Conservation (phyloP, 108 stramenopile genomes). For the Heterococcus sp. region DNA sequence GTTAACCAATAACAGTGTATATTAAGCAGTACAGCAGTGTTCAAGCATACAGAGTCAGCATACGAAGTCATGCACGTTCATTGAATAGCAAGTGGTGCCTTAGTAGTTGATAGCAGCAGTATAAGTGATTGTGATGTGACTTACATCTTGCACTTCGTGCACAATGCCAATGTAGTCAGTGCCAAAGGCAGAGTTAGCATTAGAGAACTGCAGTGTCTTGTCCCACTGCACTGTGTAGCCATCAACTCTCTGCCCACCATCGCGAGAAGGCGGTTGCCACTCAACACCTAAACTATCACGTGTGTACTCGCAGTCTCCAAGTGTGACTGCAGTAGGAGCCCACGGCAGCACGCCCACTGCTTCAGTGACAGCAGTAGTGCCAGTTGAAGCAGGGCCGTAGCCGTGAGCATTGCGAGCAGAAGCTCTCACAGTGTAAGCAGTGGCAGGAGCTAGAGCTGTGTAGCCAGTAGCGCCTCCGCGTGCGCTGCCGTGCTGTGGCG, state of each 20-base stretch:
- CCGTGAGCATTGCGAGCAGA: conserved; percentile 19
- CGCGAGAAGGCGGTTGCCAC: conserved; percentile 60
- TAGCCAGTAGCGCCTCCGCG: not conserved
- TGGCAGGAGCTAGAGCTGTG: conserved; percentile 17
- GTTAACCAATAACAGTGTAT: not conserved
- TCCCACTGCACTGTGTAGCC: conserved; percentile 74
- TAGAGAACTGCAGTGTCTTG: conserved; percentile 55
- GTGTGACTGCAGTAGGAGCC: conserved; percentile 50
- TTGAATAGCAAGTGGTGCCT: too few relatives aligned
- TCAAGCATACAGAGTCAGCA: too few relatives aligned
- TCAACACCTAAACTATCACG: conserved; percentile 36
- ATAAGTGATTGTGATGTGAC: too few relatives aligned
- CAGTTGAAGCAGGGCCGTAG: conserved; percentile 22
- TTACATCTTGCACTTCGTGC: conserved; percentile 70
- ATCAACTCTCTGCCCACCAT: conserved; percentile 68
- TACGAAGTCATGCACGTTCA: too few relatives aligned
- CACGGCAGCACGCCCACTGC: conserved; percentile 39
- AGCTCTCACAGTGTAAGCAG: conserved; percentile 14
- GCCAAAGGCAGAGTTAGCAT: conserved; percentile 55
- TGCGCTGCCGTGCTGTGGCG: not conserved
- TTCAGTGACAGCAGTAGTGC: conserved; percentile 5
- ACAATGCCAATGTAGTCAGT: conserved; percentile 60
- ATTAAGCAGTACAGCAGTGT: not conserved
- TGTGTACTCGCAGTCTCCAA: conserved; percentile 50
- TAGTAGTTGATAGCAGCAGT: too few relatives aligned